These are phyloP conservation scores for Plasmodium berghei DNA, from an alignment of 169 alveolate species.

Conservation along the genomic window DNA sequence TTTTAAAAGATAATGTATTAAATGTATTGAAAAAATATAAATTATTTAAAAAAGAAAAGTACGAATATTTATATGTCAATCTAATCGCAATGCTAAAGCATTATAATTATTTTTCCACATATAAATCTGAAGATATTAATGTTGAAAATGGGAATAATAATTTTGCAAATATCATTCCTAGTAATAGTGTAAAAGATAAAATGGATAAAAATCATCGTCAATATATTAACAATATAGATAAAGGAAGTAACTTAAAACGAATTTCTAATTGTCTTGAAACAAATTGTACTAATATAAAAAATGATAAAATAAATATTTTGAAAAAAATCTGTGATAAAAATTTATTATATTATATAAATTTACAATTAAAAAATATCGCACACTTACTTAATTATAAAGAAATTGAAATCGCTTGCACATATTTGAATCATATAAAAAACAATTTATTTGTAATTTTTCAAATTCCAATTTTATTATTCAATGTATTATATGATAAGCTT, in stretches of 20 bases:
- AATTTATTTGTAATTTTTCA: slow-evolving; percentile 72
- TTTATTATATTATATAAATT: slow-evolving; percentile 56
- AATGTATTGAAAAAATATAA: slow-evolving; percentile 63
- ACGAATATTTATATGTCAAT: slow-evolving; percentile 55
- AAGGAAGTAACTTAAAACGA: slow-evolving; percentile 5
- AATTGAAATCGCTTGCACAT: slow-evolving; percentile 63
- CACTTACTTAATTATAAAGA: slow-evolving; percentile 48
- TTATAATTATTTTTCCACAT: slow-evolving; percentile 56
- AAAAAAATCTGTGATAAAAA: slow-evolving; percentile 55
- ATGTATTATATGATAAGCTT: slow-evolving; percentile 25
- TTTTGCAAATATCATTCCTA: not conserved
- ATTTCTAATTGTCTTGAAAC: slow-evolving; percentile 3
- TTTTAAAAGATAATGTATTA: slow-evolving; percentile 36
- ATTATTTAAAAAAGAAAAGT: slow-evolving; percentile 67
- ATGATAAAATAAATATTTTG: slow-evolving; percentile 62
- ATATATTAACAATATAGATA: not conserved
- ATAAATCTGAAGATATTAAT: not conserved
- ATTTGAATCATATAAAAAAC: slow-evolving; percentile 53
- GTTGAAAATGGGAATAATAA: not conserved
- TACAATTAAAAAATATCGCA: slow-evolving; percentile 55
- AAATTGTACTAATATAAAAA: slow-evolving; percentile 32
- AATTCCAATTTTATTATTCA: slow-evolving; percentile 49
- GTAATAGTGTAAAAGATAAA: not conserved
- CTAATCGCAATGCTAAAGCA: slow-evolving; percentile 66
- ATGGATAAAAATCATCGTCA: not conserved